Evolutionary conservation across 805 yeast genomes (phyloP), one percentile per base, ranked within the genome.

Genomic region (Metschnikowia vanudenii): DNA sequence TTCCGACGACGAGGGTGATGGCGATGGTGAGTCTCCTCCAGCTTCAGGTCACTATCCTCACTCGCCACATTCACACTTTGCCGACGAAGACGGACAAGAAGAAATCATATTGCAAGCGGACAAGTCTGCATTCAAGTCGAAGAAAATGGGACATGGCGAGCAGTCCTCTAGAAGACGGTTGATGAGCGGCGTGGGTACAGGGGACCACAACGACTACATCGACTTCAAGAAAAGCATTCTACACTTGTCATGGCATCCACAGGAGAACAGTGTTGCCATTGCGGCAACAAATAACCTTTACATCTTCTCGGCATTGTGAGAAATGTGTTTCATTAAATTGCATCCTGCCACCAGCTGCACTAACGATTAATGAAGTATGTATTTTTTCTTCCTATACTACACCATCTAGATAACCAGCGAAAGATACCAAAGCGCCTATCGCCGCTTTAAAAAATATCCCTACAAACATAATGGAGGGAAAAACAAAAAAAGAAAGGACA

Each of bases 241-340:
- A 67, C 98, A 94, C 70, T 76, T 90, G 68, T 89, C 97, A 65
- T 94, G 99, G 99, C 99, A 94, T 75, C 99, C 99, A 53, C 77
- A 75, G 57, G 99, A 95, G 71, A 89, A 94, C 71, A 84, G 94
- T 43, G 96, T 94, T 56, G 99, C 99, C 36, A 88, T 94, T 62
- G 98, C 98, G 40, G 98, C 99, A 16, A 94, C 99, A 18, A 95
- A 94, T 73, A 94, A 94, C 71, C 78, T 88, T 58, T 87, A 85
- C 70, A 85, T 87, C 50, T 87, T 87, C 65, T 84, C 92, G 47
- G 85, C 94, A 45, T 74, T 83, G 59, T 85, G 69, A 69, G 37
- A 32, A 9, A n/a, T 16, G 11, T 14, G 35, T n/a, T 32, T 32
- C 35, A 32, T 32, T 32, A 32, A 16, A 32, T 32, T 32, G 35